A percentile compares a stretch with the other conserved stretches of the same genome.
phyloP scores from a whole-genome alignment of 169 alveolate species.

The Plasmodium chabaudi region DNA sequence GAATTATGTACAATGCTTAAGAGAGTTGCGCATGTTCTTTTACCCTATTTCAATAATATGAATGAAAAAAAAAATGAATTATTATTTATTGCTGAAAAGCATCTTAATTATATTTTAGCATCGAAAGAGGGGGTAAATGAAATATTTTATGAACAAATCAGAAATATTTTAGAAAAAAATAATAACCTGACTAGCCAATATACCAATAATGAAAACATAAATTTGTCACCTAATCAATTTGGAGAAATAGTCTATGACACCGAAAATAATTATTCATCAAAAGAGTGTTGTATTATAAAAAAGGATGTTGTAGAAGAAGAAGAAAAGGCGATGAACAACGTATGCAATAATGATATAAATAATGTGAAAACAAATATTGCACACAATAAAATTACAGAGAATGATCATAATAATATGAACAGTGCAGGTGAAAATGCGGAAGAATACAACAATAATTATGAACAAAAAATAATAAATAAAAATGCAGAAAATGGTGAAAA shows the following conservation, averaged over 20 bases:
- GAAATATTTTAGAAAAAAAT: neutral
- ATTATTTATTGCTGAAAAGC: neutral
- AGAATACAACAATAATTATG: neutral
- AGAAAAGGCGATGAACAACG: neutral
- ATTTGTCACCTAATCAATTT: neutral
- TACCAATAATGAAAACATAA: neutral
- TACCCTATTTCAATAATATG: constrained; percentile 8
- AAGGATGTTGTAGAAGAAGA: neutral
- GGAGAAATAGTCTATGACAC: no score
- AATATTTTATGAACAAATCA: neutral
- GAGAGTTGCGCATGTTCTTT: constrained; percentile 8
- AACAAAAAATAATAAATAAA: neutral
- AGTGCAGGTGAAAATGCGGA: constrained; percentile 1
- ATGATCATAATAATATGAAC: neutral
- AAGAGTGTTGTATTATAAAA: neutral
- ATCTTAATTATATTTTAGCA: neutral
- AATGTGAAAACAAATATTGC: no score
- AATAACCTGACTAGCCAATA: neutral
- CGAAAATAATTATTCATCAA: no score
- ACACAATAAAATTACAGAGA: no score
- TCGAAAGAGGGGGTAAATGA: neutral
- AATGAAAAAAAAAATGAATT: neutral
- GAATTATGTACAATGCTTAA: constrained; percentile 19
- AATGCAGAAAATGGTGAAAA: neutral
- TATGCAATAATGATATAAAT: no score